Percentiles rank a stretch among this genome's conserved stretches.
These are phyloP conservation scores for Lachnellula willkommii DNA, from an alignment of 2,329 filamentous ascomycete genomes.

Conservation along the genomic window DNA sequence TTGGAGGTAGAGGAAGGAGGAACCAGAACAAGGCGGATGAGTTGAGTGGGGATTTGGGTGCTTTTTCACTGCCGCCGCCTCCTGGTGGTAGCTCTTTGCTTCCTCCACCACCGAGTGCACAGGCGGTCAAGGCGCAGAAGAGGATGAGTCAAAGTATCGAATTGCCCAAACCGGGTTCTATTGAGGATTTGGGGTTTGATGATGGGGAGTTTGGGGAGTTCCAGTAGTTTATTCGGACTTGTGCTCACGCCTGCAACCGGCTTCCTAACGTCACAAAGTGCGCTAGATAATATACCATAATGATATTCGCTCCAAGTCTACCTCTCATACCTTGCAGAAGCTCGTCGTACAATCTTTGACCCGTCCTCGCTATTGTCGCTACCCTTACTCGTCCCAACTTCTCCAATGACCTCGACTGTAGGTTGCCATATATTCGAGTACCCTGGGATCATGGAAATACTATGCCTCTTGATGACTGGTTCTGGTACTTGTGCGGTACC, in stretches of 20 bases:
- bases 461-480: neutral
- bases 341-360: neutral
- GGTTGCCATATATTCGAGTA: neutral
- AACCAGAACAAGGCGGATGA: conserved; percentile 22
- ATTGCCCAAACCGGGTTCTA: conserved; percentile 36
- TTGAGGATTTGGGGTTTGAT: conserved; percentile 70
- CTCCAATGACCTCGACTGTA: neutral
- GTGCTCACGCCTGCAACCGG: neutral
- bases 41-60: conserved; percentile 18
- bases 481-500: neutral
- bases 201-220: conserved; percentile 89
- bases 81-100: conserved; percentile 38
- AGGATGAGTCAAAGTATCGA: conserved; percentile 47
- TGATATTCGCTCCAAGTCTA: neutral
- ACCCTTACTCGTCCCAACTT: no score
- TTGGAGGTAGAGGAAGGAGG: conserved; percentile 49
- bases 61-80: conserved; percentile 70
- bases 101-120: conserved; percentile 62
- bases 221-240: conserved; percentile 24
- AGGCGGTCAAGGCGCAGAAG: conserved; percentile 57
- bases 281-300: no score
- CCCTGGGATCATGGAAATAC: conserved; percentile 1
- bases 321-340: neutral
- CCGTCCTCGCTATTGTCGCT: neutral
- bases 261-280: no score